Evolutionary conservation across 1,284 basidiomycete genomes (phyloP).

Genomic region (Cryptococcus sp.): DNA sequence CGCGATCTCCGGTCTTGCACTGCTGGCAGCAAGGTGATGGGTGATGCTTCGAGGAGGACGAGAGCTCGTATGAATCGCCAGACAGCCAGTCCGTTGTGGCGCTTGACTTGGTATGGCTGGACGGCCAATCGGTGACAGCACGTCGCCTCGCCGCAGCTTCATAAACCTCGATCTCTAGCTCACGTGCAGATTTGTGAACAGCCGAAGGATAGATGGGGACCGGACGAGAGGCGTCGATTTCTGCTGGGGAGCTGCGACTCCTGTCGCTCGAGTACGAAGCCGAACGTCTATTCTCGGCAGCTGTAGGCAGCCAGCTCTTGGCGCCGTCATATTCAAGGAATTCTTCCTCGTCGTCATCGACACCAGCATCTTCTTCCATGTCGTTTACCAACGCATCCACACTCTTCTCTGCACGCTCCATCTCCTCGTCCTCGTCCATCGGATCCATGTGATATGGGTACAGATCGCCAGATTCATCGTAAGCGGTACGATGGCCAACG

Average conservation of each 20-base stretch:
- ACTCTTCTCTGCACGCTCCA: slow-evolving; percentile 23
- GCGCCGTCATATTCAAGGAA: slow-evolving; percentile 42
- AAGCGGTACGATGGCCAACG: neutral
- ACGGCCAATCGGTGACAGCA: slow-evolving; percentile 9
- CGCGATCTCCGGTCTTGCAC: neutral
- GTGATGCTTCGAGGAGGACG: slow-evolving; percentile 1
- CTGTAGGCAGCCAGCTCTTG: slow-evolving; percentile 28
- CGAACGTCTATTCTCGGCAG: slow-evolving; percentile 25
- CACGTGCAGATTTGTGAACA: neutral
- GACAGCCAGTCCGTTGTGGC: slow-evolving; percentile 6
- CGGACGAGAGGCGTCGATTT: neutral
- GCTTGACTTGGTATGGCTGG: slow-evolving; percentile 1
- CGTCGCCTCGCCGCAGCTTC: slow-evolving; percentile 5
- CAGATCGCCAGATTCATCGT: neutral
- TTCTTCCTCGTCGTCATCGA: slow-evolving; percentile 31
- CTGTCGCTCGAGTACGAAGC: slow-evolving; percentile 23
- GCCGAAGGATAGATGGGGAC: neutral
- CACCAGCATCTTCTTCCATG: slow-evolving; percentile 16
- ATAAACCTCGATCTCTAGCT: neutral
- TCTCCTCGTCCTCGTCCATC: slow-evolving; percentile 17
- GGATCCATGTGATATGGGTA: neutral
- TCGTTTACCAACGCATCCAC: slow-evolving; percentile 27
- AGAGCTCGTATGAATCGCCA: slow-evolving; percentile 5
- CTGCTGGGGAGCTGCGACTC: slow-evolving; percentile 2
- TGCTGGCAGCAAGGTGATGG: neutral